Conservation (phyloP, 2,329 filamentous ascomycete species). For the Fusarium floridanum region DNA sequence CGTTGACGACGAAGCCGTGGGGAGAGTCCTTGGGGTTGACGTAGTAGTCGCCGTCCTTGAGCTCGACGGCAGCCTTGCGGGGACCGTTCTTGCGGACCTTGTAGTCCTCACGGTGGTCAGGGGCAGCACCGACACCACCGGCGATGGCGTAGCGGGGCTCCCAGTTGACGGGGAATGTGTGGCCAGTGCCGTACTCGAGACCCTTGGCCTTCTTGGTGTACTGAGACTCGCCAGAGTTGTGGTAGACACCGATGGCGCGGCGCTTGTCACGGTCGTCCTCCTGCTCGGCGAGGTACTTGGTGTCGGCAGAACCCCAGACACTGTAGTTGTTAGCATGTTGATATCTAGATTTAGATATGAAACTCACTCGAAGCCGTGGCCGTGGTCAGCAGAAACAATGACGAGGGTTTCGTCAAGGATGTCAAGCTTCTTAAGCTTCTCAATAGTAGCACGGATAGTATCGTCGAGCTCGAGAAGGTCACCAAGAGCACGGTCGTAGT, state of each 20-base stretch:
- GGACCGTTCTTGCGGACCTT: conserved; percentile 75
- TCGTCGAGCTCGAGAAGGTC: conserved; percentile 90
- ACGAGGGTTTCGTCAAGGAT: conserved; percentile 82
- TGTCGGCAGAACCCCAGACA: conserved; percentile 86
- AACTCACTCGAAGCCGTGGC: conserved; percentile 81
- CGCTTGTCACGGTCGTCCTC: conserved; percentile 78
- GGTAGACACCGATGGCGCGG: conserved; percentile 79
- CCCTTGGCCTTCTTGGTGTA: conserved; percentile 73
- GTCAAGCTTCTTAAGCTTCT: conserved; percentile 74
- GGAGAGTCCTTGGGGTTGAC: conserved; percentile 76
- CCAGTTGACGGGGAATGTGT: conserved; percentile 87
- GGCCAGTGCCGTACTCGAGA: conserved; percentile 78
- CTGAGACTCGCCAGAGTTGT: conserved; percentile 79
- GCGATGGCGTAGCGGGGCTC: conserved; percentile 86
- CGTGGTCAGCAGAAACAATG: conserved; percentile 88
- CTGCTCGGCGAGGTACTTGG: conserved; percentile 78
- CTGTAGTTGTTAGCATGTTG: conserved; percentile 39
- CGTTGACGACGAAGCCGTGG: conserved; percentile 80
- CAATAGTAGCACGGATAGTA: conserved; percentile 80
- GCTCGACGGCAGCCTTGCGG: conserved; percentile 69
- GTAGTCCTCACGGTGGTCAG: conserved; percentile 84
- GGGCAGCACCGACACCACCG: conserved; percentile 76
- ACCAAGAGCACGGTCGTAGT: conserved; percentile 87
- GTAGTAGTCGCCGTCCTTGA: conserved; percentile 71
- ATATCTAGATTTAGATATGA: not conserved